These are phyloP conservation scores for Ananas comosus DNA, from an alignment of 176 grass and related monocot species.

Conservation along the genomic window DNA sequence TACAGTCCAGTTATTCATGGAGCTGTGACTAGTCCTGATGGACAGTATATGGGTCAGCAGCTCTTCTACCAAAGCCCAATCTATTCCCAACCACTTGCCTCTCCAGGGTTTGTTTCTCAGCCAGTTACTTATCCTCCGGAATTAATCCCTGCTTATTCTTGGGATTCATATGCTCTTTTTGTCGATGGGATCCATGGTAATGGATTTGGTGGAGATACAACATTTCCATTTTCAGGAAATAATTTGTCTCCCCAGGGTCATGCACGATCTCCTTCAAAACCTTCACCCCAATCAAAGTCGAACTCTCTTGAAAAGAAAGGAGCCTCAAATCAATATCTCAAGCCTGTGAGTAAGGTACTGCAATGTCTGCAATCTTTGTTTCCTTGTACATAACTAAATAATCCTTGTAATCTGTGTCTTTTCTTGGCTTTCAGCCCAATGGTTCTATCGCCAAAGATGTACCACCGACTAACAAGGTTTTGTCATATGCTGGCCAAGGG, in stretches of 20 bases:
- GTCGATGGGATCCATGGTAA: constrained; percentile 3
- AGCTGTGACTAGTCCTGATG: background rate
- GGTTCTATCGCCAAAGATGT: background rate
- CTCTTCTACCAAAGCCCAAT: constrained; percentile 4
- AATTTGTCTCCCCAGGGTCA: background rate
- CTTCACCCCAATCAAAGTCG: background rate
- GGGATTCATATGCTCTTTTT: background rate
- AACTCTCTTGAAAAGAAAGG: constrained; percentile 3
- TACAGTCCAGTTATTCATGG: constrained; percentile 6
- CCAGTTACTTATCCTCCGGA: background rate
- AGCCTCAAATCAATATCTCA: background rate
- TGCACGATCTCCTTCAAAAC: background rate
- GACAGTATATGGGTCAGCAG: constrained; percentile 7
- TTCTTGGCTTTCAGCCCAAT: background rate
- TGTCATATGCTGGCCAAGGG: constrained; percentile 2
- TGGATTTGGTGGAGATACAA: constrained; percentile 6
- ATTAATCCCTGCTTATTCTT: background rate
- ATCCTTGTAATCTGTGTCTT: background rate
- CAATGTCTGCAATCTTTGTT: constrained; percentile 1
- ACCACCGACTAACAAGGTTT: background rate
- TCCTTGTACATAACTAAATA: too few relatives aligned
- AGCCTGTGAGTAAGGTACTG: constrained; percentile 4
- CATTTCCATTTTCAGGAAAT: background rate
- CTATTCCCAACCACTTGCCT: background rate
- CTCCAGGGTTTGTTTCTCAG: constrained; percentile 5